Base-by-base conservation (phyloP, 148 eudicot genomes). In the Amaranthus cruentus region DNA sequence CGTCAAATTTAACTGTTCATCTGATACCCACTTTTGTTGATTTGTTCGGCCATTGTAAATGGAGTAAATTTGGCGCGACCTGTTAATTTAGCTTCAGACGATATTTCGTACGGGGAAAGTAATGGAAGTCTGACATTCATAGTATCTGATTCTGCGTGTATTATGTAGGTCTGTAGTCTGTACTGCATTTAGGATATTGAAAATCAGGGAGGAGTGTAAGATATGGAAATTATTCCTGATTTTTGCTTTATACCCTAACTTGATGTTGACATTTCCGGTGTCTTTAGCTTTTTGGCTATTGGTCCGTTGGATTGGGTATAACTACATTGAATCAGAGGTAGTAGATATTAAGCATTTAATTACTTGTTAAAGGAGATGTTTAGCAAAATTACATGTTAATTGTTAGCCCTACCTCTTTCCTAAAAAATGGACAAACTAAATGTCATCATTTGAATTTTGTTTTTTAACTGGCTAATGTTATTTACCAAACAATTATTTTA, bases 121-220 rank as follows among this genome's bases (percentile, higher is more conserved):
- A 47, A 55, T 21, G 13, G 62, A 51, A 5, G 4, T 71, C 47
- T 70, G 75, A 75, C 62, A 55, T 21, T 9, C 9, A 14, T 28
- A 60, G 78, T 50, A 79, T 75, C 71, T 50, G 72, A 70, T 79
- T 62, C 75, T 79, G 67, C 18, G 50, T 57, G 46, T 48, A 9
- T 4, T 63, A 12, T 59, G 66, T 54, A 54, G 44, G 48, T 68
- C 46, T 78, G 64, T 28, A 53, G 38, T 28, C 38, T 28, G 38
- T 28, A 28, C 38, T 65, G 74, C 74, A 54, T 69, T 62, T 42
- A n/a, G 6, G 44, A 70, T 52, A 4, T 46, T 7, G 3, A 67
- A 42, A 13, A 50, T 8, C 6, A 10, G 72, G 38, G 38, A 0
- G 38, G 38, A 28, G 38, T 28, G 38, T 67, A 66, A 66, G 55